phyloP scores from a whole-genome alignment of 2,329 filamentous ascomycete species.

The Paecilomyces sp. region DNA sequence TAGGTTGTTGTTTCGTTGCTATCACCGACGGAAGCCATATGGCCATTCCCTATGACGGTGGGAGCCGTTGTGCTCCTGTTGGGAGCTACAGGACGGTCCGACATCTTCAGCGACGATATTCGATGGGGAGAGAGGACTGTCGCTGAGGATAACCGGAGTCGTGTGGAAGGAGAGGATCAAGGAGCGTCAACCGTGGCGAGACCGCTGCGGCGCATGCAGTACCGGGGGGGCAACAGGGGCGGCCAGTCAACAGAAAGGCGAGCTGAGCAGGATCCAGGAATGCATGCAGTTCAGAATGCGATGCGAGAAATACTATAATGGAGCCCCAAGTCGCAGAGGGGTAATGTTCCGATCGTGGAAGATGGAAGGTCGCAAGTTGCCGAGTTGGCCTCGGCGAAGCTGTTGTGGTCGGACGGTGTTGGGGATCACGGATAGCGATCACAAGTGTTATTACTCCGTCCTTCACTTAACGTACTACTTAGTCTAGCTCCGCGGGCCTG shows the following conservation, averaged over 20 bases:
- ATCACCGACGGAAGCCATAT: slow-evolving; percentile 37
- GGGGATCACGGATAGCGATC: neutral
- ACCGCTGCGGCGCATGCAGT: neutral
- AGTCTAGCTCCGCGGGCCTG: neutral
- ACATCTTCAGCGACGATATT: slow-evolving; percentile 17
- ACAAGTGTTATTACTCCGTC: neutral
- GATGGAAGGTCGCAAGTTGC: neutral
- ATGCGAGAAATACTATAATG: neutral
- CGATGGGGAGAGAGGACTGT: slow-evolving; percentile 19
- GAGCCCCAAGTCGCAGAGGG: neutral
- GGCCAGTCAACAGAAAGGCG: neutral
- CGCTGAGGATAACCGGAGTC: neutral
- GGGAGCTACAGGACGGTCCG: slow-evolving; percentile 17
- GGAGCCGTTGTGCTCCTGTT: slow-evolving; percentile 25
- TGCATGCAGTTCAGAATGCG: neutral
- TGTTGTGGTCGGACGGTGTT: neutral
- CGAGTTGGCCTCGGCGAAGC: neutral
- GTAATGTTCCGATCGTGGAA: neutral
- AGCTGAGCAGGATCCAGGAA: neutral
- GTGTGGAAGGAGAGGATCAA: neutral
- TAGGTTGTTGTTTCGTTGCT: slow-evolving; percentile 45
- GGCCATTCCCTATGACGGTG: slow-evolving; percentile 37
- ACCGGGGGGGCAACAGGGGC: neutral
- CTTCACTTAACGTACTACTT: too few relatives aligned
- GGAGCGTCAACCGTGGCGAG: neutral